Base-by-base conservation (phyloP, 2,329 filamentous ascomycete species). In the Fusarium dlaminii region DNA sequence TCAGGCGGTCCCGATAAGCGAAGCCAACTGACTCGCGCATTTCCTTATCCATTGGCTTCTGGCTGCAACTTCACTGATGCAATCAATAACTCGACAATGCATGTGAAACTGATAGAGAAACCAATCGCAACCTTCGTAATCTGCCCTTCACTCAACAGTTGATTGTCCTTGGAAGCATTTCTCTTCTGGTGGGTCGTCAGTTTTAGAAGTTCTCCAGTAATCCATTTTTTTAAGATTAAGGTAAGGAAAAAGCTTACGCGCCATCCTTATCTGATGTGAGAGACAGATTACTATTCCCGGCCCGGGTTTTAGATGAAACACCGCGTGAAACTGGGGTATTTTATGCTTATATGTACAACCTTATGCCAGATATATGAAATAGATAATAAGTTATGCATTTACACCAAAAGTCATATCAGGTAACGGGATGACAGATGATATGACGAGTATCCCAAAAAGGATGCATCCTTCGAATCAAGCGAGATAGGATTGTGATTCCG, bases 311-410 rank as follows among this genome's bases (percentile, higher is more conserved):
- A 24, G 27, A 6, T 39, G 24, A 59, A 59, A 59, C 43, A 24
- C 15, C 0, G 13, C 2, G 42, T 27, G 43, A 49, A 22, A 48
- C 24, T 27, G 1, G 14, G 5, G 29, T 8, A 13, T 11, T 6
- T 18, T 54, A 15, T 17, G 10, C n/a, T n/a, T 3, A 3, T 9
- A 17, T 20, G 36, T 10, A 7, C 7, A 39, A 10, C 4, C 1
- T 22, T 54, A 13, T 54, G 4, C 2, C 1, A 9, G 0, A 29
- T 0, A 18, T 29, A 0, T 54, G 11, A 17, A 5, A 22, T 9
- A 0, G 0, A 37, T 5, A 17, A n/a, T 12, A 0, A 7, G 0
- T 5, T 27, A 17, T 39, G 5, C 20, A 37, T 29, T 10, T 13
- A 3, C 2, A 10, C 14, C 2, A 0, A 13, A 39, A 22, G 15